Conservation (phyloP, 2,329 filamentous ascomycete species). For the Fusarium dlaminii region DNA sequence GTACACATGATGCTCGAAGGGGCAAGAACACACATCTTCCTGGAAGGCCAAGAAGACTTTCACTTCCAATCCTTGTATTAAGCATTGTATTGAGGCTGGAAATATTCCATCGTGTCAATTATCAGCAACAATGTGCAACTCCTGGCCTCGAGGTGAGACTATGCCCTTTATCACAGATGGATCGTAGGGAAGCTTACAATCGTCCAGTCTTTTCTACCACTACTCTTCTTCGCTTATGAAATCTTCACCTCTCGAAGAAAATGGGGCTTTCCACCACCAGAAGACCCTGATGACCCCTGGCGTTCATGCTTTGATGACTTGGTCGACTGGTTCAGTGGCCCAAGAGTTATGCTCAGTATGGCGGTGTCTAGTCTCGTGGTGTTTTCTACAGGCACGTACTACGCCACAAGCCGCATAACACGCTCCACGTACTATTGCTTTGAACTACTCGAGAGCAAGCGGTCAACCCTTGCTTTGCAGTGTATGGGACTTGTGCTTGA, state of each 20-base stretch:
- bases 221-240: slow-evolving; percentile 57
- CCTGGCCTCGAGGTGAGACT: slow-evolving; percentile 58
- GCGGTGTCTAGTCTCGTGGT: slow-evolving; percentile 50
- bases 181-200: slow-evolving; percentile 1
- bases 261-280: slow-evolving; percentile 44
- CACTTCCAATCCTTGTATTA: slow-evolving; percentile 54
- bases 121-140: slow-evolving; percentile 60
- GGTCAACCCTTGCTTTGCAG: slow-evolving; percentile 54
- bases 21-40: slow-evolving; percentile 51
- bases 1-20: slow-evolving; percentile 45
- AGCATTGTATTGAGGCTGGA: slow-evolving; percentile 60
- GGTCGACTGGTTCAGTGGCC: slow-evolving; percentile 56
- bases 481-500: slow-evolving; percentile 57
- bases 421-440: slow-evolving; percentile 65
- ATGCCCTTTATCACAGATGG: not conserved
- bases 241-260: slow-evolving; percentile 50
- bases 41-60: slow-evolving; percentile 58
- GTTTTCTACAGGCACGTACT: slow-evolving; percentile 56
- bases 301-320: slow-evolving; percentile 59
- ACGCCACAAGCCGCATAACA: slow-evolving; percentile 50
- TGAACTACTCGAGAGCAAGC: slow-evolving; percentile 50
- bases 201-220: slow-evolving; percentile 57
- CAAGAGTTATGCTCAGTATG: slow-evolving; percentile 49
- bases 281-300: slow-evolving; percentile 58
- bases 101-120: slow-evolving; percentile 56